These are phyloP conservation scores for Candida odintsovae DNA, from an alignment of 805 yeast genomes.

Conservation along the genomic window DNA sequence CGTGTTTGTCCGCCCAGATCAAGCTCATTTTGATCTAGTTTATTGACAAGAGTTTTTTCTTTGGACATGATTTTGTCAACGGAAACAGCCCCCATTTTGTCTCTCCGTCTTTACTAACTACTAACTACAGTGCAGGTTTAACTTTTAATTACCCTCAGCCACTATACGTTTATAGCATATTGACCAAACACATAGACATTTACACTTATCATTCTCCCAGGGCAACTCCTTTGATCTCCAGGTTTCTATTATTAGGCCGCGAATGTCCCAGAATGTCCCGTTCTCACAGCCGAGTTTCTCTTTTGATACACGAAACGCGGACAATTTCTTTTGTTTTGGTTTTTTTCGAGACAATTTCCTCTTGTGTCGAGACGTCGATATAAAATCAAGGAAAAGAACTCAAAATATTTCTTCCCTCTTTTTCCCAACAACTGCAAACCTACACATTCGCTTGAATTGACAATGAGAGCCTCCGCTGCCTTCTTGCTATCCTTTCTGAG, in stretches of 20 bases:
- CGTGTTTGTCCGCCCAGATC: too few species aligned
- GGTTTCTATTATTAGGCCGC: neutral
- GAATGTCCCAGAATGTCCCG: neutral
- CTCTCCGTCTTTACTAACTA: neutral
- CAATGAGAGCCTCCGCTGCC: neutral
- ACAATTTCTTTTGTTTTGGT: neutral
- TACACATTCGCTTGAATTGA: neutral
- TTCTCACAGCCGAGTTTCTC: neutral
- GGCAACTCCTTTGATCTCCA: neutral
- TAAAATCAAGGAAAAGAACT: neutral
- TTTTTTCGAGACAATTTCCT: neutral
- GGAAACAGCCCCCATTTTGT: too few species aligned
- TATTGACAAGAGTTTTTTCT: too few species aligned
- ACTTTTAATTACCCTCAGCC: neutral
- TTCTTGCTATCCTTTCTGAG: neutral
- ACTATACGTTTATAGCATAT: too few species aligned
- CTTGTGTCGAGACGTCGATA: neutral
- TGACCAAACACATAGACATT: too few species aligned
- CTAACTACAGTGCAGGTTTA: neutral
- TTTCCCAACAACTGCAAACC: neutral
- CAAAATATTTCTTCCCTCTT: neutral
- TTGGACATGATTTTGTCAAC: too few species aligned
- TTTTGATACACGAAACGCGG: neutral
- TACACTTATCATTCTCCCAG: too few species aligned
- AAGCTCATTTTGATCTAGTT: too few species aligned